A percentile compares a stretch with the other conserved stretches of the same genome.
phyloP scores from a whole-genome alignment of 2,329 filamentous ascomycete species.

The Diaporthe destruens region DNA sequence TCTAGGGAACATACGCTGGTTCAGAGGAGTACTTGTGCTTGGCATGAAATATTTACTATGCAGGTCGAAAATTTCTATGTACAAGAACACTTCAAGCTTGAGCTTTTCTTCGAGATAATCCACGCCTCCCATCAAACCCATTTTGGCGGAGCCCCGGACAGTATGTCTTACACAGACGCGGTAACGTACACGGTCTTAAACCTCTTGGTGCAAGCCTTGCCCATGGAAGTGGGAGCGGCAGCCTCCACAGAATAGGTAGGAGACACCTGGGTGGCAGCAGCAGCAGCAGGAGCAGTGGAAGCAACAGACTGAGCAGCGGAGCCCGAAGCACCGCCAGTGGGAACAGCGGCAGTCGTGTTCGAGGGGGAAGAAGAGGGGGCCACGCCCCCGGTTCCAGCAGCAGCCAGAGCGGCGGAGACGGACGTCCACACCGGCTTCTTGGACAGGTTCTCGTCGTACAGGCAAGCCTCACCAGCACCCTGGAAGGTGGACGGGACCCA shows the following conservation, averaged over 20 bases:
- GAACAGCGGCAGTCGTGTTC: slow-evolving; percentile 23
- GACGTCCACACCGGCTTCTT: slow-evolving; percentile 56
- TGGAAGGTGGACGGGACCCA: slow-evolving; percentile 55
- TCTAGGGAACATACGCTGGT: not conserved
- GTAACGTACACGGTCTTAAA: slow-evolving; percentile 41
- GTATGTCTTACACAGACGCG: slow-evolving; percentile 26
- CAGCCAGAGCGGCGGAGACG: slow-evolving; percentile 53
- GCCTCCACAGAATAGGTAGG: slow-evolving; percentile 10
- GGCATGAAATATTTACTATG: slow-evolving; percentile 3
- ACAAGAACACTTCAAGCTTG: not conserved
- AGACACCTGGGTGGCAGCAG: not conserved
- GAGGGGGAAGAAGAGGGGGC: slow-evolving; percentile 23
- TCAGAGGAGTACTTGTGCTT: not conserved
- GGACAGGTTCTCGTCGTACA: slow-evolving; percentile 53
- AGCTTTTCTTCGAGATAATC: not conserved
- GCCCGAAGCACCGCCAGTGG: slow-evolving; percentile 1
- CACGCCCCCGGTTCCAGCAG: slow-evolving; percentile 45
- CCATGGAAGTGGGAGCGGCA: not conserved
- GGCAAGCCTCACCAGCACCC: slow-evolving; percentile 54
- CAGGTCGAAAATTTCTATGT: slow-evolving; percentile 11
- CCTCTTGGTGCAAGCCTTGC: slow-evolving; percentile 38
- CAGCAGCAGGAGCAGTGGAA: not conserved
- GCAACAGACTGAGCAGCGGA: slow-evolving; percentile 4
- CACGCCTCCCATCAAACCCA: not conserved
- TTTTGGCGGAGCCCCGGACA: not conserved